These are phyloP conservation scores for Russula foetens DNA, from an alignment of 768 basidiomycete species.

Conservation along the genomic window DNA sequence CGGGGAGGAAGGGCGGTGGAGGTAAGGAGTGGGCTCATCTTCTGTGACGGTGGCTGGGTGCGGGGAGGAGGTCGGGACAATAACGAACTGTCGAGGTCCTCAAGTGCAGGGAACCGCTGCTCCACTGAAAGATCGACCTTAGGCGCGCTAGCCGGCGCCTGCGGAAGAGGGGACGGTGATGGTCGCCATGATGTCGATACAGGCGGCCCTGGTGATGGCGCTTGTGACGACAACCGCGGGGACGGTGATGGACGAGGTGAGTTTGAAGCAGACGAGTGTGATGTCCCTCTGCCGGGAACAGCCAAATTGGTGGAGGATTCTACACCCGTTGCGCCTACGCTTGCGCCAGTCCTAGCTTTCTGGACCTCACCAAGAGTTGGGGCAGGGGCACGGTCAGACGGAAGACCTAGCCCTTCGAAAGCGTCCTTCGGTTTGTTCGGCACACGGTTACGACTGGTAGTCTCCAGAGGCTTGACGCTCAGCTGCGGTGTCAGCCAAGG, in stretches of 20 bases:
- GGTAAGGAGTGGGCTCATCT: background rate
- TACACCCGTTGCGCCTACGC: constrained; percentile 26
- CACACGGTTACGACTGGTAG: constrained; percentile 1
- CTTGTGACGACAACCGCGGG: constrained; percentile 8
- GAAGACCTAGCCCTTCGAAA: constrained; percentile 65
- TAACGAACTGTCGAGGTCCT: constrained; percentile 64
- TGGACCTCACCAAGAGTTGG: constrained; percentile 73
- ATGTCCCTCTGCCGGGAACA: constrained; percentile 9
- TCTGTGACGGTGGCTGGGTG: constrained; percentile 8
- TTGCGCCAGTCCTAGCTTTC: constrained; percentile 61
- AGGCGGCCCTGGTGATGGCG: constrained; percentile 14
- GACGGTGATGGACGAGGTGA: constrained; percentile 17
- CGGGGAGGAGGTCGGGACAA: constrained; percentile 19
- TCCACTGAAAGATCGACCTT: constrained; percentile 46
- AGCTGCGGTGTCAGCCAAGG: constrained; percentile 2
- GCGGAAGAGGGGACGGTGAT: constrained; percentile 9
- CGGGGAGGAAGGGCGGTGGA: background rate
- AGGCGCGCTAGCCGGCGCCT: constrained; percentile 18
- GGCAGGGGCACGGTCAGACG: constrained; percentile 37
- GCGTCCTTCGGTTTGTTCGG: constrained; percentile 48
- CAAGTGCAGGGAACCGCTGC: constrained; percentile 79
- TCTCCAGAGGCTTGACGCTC: constrained; percentile 6
- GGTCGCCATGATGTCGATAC: constrained; percentile 13
- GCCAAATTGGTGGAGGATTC: constrained; percentile 6
- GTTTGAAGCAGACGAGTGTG: background rate